A percentile compares a stretch with the other conserved stretches of the same genome.
Conservation (phyloP, 306 rosid species). For the Quercus aquifolioides region DNA sequence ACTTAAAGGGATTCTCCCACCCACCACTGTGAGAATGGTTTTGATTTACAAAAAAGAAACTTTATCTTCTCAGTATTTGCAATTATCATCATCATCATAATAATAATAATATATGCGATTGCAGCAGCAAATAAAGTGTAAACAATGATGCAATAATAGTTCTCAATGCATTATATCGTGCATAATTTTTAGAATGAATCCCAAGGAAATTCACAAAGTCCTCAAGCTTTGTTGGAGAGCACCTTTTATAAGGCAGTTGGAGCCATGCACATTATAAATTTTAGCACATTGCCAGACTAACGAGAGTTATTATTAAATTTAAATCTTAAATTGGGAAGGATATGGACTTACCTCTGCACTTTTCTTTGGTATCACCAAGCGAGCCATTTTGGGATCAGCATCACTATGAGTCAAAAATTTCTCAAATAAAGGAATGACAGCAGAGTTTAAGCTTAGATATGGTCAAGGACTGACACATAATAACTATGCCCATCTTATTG, state of each 20-base stretch:
- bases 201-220: too few species aligned
- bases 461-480: conserved; percentile 2
- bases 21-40: neutral
- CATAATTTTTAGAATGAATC: too few species aligned
- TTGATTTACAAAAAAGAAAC: neutral
- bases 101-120: too few species aligned
- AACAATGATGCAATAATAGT: too few species aligned
- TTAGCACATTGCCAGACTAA: too few species aligned
- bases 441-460: conserved; percentile 6
- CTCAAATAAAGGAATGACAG: conserved; percentile 11
- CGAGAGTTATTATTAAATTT: neutral
- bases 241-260: too few species aligned
- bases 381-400: conserved; percentile 8
- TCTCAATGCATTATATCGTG: too few species aligned
- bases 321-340: neutral
- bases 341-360: conserved; percentile 31
- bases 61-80: neutral
- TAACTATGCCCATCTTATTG: neutral
- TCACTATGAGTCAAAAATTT: conserved; percentile 20
- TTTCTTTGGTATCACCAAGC: conserved; percentile 28
- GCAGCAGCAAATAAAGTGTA: too few species aligned
- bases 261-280: too few species aligned
- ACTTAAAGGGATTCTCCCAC: neutral
- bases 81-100: too few species aligned
- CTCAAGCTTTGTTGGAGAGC: too few species aligned